Evolutionary conservation across 768 basidiomycete genomes (phyloP).

Genomic region (Hericium rajendrae): DNA sequence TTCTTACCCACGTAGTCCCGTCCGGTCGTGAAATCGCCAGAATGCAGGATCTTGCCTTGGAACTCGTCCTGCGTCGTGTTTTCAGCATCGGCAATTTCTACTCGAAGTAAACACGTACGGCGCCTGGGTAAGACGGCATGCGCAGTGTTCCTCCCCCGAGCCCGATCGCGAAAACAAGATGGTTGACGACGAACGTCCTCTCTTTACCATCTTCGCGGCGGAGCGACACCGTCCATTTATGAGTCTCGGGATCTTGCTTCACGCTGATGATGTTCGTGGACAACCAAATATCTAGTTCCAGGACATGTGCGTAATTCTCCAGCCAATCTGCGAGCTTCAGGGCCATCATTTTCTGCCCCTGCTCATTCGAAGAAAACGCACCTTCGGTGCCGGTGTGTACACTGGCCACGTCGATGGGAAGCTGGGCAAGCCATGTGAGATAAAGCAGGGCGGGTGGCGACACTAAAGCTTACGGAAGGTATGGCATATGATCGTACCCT

Average conservation of each 20-base stretch:
- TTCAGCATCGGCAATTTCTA: neutral
- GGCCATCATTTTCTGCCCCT: neutral
- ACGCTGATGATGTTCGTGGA: slow-evolving; percentile 17
- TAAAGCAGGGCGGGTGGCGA: neutral
- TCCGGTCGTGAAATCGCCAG: slow-evolving; percentile 21
- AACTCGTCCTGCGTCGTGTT: slow-evolving; percentile 19
- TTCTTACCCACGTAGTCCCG: slow-evolving; percentile 27
- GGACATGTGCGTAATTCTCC: slow-evolving; percentile 46
- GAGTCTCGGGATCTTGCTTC: slow-evolving; percentile 9
- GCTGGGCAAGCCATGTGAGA: slow-evolving; percentile 1
- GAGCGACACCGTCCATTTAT: slow-evolving; percentile 12
- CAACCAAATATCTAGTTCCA: slow-evolving; percentile 61
- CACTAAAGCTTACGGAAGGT: slow-evolving; percentile 16
- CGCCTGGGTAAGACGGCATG: slow-evolving; percentile 18
- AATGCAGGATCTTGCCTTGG: slow-evolving; percentile 25
- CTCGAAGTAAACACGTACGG: neutral
- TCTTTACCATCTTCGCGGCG: slow-evolving; percentile 4
- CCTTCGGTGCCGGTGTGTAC: slow-evolving; percentile 23
- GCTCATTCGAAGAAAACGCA: neutral
- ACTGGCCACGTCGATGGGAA: slow-evolving; percentile 27
- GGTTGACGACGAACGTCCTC: slow-evolving; percentile 12
- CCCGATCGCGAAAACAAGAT: slow-evolving; percentile 26
- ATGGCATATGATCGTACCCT: slow-evolving; percentile 52
- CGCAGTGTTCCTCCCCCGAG: slow-evolving; percentile 24
- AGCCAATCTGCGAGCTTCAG: slow-evolving; percentile 55